A percentile compares a stretch with the other conserved stretches of the same genome.
Evolutionary conservation across 2,329 filamentous ascomycete genomes (phyloP).

Genomic region (Apiospora arundinis): DNA sequence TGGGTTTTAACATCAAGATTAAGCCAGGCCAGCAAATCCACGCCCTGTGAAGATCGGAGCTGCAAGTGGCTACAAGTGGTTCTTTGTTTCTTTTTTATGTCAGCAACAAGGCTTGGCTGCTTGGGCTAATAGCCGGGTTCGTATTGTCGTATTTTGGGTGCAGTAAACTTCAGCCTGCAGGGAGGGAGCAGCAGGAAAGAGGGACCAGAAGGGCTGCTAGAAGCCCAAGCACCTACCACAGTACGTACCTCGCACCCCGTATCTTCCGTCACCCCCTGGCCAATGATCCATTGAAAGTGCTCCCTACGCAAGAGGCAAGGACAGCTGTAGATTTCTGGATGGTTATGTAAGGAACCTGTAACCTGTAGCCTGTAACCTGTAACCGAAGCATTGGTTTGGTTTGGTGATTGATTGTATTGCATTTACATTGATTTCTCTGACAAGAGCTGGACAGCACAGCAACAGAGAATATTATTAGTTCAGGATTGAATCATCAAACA

Average conservation of each 20-base stretch:
- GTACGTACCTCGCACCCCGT: slow-evolving; percentile 8
- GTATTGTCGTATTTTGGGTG: background rate
- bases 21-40: slow-evolving; percentile 11
- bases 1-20: slow-evolving; percentile 8
- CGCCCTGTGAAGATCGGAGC: background rate
- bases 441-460: background rate
- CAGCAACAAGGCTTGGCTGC: background rate
- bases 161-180: background rate
- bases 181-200: slow-evolving; percentile 12
- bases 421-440: background rate
- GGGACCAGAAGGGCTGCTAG: background rate
- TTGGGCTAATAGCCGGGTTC: background rate
- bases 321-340: slow-evolving; percentile 3
- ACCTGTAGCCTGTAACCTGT: too few species aligned
- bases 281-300: background rate
- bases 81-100: background rate
- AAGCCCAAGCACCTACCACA: background rate
- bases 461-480: background rate
- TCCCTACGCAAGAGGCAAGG: background rate
- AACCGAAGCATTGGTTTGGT: too few species aligned
- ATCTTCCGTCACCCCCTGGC: slow-evolving; percentile 10
- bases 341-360: too few species aligned
- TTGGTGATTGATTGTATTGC: background rate
- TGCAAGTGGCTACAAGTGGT: background rate
- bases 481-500: background rate